Conservation (phyloP, 179 eudicot species). For the Amaranthus tricolor region DNA sequence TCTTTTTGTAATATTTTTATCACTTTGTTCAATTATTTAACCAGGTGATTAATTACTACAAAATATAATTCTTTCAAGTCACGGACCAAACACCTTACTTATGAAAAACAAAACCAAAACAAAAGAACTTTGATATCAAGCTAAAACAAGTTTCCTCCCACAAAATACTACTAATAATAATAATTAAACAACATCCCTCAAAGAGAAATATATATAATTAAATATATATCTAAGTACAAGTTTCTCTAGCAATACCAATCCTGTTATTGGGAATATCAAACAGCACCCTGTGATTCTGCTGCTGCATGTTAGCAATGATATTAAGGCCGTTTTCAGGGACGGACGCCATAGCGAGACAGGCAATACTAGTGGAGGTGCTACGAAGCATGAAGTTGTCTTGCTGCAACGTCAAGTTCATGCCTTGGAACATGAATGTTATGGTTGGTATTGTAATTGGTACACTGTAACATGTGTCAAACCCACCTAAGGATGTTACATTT, state of each 20-base stretch:
- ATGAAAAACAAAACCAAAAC: too few relatives aligned
- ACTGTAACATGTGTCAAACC: slow-evolving; percentile 71
- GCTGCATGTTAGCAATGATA: slow-evolving; percentile 79
- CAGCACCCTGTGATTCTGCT: slow-evolving; percentile 55
- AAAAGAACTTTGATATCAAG: neutral
- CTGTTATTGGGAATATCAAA: slow-evolving; percentile 54
- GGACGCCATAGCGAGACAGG: slow-evolving; percentile 74
- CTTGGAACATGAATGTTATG: slow-evolving; percentile 66
- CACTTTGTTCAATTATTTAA: too few relatives aligned
- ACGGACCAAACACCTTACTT: neutral
- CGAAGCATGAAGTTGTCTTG: slow-evolving; percentile 68
- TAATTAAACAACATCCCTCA: neutral
- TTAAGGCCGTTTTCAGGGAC: slow-evolving; percentile 56
- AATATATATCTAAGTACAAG: slow-evolving; percentile 30
- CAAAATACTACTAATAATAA: neutral
- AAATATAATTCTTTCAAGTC: neutral
- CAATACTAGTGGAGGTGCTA: slow-evolving; percentile 45
- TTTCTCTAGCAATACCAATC: slow-evolving; percentile 55
- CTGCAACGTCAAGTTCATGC: slow-evolving; percentile 52
- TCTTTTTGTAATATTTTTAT: too few relatives aligned
- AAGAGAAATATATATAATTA: neutral
- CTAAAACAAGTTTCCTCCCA: neutral
- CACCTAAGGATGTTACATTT: slow-evolving; percentile 54
- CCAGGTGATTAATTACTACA: too few relatives aligned
- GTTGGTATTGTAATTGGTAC: slow-evolving; percentile 52